Percentiles rank a stretch among this genome's conserved stretches.
Conservation (phyloP, 1,284 basidiomycete species). For the Rhodotorula glutinis region DNA sequence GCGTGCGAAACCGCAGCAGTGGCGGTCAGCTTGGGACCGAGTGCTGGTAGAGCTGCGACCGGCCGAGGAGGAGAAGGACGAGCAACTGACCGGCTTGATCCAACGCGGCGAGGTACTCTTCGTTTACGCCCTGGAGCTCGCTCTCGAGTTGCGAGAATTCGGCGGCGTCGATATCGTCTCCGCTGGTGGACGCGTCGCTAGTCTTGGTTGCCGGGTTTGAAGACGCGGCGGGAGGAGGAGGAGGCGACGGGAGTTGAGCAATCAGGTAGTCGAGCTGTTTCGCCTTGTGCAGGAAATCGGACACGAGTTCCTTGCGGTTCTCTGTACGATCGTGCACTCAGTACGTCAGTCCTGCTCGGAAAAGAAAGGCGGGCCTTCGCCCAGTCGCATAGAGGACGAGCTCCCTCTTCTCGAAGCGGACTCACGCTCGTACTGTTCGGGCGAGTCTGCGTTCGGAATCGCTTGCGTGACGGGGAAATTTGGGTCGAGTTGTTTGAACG, state of each 20-base stretch:
- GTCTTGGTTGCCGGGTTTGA: constrained; percentile 39
- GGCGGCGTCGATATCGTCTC: constrained; percentile 7
- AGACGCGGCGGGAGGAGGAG: constrained; percentile 60
- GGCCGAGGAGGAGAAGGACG: background rate
- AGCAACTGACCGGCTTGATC: constrained; percentile 14
- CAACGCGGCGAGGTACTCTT: constrained; percentile 66
- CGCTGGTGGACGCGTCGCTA: too few species aligned
- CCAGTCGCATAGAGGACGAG: too few species aligned
- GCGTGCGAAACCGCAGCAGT: too few species aligned
- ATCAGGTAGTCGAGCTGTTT: constrained; percentile 79
- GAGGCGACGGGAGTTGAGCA: constrained; percentile 64
- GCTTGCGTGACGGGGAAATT: constrained; percentile 72
- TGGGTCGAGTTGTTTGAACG: constrained; percentile 67
- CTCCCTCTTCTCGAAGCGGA: constrained; percentile 1
- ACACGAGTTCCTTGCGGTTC: constrained; percentile 72
- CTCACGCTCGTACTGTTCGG: constrained; percentile 65
- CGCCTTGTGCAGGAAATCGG: constrained; percentile 72
- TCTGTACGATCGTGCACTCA: constrained; percentile 54
- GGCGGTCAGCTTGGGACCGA: too few species aligned
- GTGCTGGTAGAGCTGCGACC: too few species aligned
- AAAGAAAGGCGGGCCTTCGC: too few species aligned
- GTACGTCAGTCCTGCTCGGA: too few species aligned
- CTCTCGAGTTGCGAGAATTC: constrained; percentile 60
- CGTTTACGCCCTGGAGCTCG: constrained; percentile 66
- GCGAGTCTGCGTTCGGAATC: constrained; percentile 66